phyloP scores from a whole-genome alignment of 345 rosid species.

The Raphanus sativus region DNA sequence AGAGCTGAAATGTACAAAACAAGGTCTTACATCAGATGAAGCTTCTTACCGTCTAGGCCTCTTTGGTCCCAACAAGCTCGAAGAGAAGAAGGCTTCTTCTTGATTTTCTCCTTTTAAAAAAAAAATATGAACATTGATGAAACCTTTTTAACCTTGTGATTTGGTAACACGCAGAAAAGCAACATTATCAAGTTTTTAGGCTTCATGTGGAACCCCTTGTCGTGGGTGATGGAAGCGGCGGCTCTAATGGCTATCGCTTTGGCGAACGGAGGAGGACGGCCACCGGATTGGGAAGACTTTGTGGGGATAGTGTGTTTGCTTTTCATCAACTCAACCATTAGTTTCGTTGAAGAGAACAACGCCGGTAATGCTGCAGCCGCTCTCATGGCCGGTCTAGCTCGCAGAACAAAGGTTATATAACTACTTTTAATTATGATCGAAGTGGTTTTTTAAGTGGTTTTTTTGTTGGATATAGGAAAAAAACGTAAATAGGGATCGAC shows the following conservation, averaged over 20 bases:
- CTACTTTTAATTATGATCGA: not conserved
- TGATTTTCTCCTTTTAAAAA: not conserved
- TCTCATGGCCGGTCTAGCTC: conserved; percentile 96
- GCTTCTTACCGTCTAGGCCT: conserved; percentile 68
- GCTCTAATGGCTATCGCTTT: conserved; percentile 82
- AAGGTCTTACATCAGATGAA: conserved; percentile 62
- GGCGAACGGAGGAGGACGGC: conserved; percentile 73
- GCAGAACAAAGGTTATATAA: conserved; percentile 70
- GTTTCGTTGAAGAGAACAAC: conserved; percentile 88
- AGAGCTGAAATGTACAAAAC: conserved; percentile 55
- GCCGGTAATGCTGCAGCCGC: conserved; percentile 97
- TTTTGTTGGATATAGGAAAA: not conserved
- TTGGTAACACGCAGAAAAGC: conserved; percentile 56
- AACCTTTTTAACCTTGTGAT: not conserved
- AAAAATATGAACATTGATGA: not conserved
- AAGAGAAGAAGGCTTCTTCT: conserved; percentile 73
- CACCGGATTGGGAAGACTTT: conserved; percentile 97
- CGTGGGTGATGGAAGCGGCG: conserved; percentile 99
- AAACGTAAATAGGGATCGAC: not conserved
- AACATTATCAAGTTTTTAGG: conserved; percentile 83
- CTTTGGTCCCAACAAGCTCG: conserved; percentile 91
- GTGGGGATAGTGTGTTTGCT: conserved; percentile 70
- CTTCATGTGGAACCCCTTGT: conserved; percentile 96
- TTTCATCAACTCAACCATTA: conserved; percentile 87
- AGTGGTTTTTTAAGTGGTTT: not conserved